These are phyloP conservation scores for Apiotrichum domesticum DNA, from an alignment of 1,284 basidiomycete genomes.

Conservation along the genomic window DNA sequence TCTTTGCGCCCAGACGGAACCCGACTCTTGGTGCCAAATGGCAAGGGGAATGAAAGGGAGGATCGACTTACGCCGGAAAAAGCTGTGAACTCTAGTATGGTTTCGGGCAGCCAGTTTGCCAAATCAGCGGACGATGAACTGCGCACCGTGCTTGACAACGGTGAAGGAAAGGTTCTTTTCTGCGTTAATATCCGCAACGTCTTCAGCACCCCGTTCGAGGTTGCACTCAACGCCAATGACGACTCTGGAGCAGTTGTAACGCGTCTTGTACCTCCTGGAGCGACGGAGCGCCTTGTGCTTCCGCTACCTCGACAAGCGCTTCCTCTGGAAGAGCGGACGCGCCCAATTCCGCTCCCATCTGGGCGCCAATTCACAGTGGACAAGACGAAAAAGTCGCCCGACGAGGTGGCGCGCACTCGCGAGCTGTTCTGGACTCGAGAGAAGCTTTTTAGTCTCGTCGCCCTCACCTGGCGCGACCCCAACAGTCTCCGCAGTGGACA, in stretches of 20 bases:
- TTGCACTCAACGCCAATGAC: conserved; percentile 58
- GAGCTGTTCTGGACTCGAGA: conserved; percentile 94
- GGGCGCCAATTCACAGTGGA: conserved; percentile 88
- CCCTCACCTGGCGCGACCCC: conserved; percentile 76
- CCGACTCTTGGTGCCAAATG: background rate
- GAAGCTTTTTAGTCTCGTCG: conserved; percentile 63
- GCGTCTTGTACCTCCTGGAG: conserved; percentile 70
- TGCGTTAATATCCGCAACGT: conserved; percentile 80
- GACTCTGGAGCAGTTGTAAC: conserved; percentile 39
- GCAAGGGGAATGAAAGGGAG: background rate
- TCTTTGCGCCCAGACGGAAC: conserved; percentile 38
- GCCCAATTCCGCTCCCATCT: conserved; percentile 73
- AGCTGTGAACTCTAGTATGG: background rate
- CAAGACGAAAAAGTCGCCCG: conserved; percentile 58
- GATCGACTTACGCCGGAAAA: too few species aligned
- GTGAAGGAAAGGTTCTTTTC: conserved; percentile 72
- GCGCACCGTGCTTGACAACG: conserved; percentile 48
- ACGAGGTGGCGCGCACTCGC: conserved; percentile 59
- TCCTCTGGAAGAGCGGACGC: conserved; percentile 54
- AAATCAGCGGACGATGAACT: conserved; percentile 29
- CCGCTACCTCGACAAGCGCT: conserved; percentile 67
- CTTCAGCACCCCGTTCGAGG: conserved; percentile 81
- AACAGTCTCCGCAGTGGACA: conserved; percentile 67
- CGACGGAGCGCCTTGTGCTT: conserved; percentile 69
- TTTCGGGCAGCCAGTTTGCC: conserved; percentile 7